phyloP scores from a whole-genome alignment of 129 eudicot species.

The Saussurea involucrata region DNA sequence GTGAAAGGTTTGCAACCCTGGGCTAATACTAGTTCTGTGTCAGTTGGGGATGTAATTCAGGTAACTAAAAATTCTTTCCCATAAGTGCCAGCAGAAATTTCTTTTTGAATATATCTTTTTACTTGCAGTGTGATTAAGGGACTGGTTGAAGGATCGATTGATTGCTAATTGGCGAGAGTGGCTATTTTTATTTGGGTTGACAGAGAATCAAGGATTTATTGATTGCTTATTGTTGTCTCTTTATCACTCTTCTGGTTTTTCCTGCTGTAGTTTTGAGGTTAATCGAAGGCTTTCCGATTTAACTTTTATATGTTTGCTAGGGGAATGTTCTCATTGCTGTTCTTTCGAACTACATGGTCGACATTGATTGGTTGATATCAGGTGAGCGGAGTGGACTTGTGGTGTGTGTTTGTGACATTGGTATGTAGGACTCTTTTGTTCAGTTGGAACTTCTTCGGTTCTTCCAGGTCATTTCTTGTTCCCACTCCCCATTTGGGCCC shows the following conservation, averaged over 20 bases:
- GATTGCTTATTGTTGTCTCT: neutral
- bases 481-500: neutral
- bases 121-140: neutral
- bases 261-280: neutral
- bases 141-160: neutral
- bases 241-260: neutral
- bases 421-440: neutral
- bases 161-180: neutral
- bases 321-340: slow-evolving; percentile 84
- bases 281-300: neutral
- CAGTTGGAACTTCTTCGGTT: neutral
- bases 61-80: slow-evolving; percentile 26
- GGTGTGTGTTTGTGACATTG: slow-evolving; percentile 2
- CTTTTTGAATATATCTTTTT: neutral
- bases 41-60: slow-evolving; percentile 81
- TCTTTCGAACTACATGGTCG: slow-evolving; percentile 98
- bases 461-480: neutral
- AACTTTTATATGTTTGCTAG: slow-evolving; percentile 35
- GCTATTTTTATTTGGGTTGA: neutral
- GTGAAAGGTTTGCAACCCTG: slow-evolving; percentile 80
- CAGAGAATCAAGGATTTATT: neutral
- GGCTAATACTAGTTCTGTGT: slow-evolving; percentile 89
- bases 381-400: slow-evolving; percentile 42
- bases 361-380: slow-evolving; percentile 87
- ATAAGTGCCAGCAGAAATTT: neutral